Evolutionary conservation across 2,329 filamentous ascomycete species (phyloP).

Genomic region (Ceratocystis cubensis): DNA sequence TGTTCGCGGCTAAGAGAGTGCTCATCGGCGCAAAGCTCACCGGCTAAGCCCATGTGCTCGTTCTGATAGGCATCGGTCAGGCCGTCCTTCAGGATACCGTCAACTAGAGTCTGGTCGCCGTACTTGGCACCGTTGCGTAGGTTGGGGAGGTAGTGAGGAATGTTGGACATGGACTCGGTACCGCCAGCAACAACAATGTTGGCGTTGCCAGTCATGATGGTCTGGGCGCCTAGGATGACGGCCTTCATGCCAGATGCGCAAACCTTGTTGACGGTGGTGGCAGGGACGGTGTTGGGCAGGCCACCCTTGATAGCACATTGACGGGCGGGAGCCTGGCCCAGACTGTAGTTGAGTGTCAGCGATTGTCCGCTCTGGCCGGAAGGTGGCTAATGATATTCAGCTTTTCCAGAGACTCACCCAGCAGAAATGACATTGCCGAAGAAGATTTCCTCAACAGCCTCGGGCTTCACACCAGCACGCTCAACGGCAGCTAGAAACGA

Average conservation of each 20-base stretch:
- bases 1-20: constrained; percentile 68
- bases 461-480: constrained; percentile 72
- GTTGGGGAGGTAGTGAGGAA: constrained; percentile 85
- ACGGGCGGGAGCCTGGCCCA: constrained; percentile 91
- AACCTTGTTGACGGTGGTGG: constrained; percentile 97
- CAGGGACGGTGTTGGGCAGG: constrained; percentile 64
- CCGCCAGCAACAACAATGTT: constrained; percentile 88
- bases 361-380: constrained; percentile 22
- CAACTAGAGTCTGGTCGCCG: constrained; percentile 76
- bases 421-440: constrained; percentile 97
- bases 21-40: constrained; percentile 80
- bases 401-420: constrained; percentile 46
- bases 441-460: constrained; percentile 90
- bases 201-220: constrained; percentile 92
- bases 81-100: constrained; percentile 88
- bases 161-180: constrained; percentile 97
- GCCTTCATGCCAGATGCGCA: constrained; percentile 93
- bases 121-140: constrained; percentile 85
- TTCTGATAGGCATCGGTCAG: constrained; percentile 90
- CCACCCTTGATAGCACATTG: constrained; percentile 87
- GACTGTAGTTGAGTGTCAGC: constrained; percentile 36
- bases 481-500: constrained; percentile 55
- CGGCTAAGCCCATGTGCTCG: constrained; percentile 91
- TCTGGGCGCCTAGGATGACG: constrained; percentile 86
- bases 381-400: not conserved